Base-by-base conservation (phyloP, 2,329 filamentous ascomycete genomes). In the Colletotrichum ledebouriae region DNA sequence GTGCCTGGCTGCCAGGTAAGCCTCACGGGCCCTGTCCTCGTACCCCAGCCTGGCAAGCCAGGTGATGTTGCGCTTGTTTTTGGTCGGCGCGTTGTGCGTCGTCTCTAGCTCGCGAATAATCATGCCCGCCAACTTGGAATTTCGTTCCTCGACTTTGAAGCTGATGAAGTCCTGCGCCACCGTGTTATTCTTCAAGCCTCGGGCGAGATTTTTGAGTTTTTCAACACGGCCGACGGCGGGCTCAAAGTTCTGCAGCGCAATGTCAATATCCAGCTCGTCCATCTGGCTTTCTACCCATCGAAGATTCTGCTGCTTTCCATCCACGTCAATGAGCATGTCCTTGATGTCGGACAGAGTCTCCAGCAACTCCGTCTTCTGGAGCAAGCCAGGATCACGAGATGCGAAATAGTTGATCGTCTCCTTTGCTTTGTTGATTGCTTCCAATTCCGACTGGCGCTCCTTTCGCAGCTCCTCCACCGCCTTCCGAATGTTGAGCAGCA, bases 251-350 rank as follows among this genome's bases (percentile, higher is more conserved):
- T 98, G 95, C 58, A 98, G 85, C 0, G 96, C 95, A 74, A 99
- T 94, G 74, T 97, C 92, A 73, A 98, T 98, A 75, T 99, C 96
- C 6, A 99, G 87, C 75, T 97, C 94, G 76, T 99, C 96, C 78
- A 99, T 92, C 80, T 98, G 94, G 59, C 90, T 89, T 78, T 99
- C 96, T 0, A 99, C 94, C 94, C 94, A 98, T 60, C 95, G 92
- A 53, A 99, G 86, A 76, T 96, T 98, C 77, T 98, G 94, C 78
- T 98, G 94, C 75, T 97, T 97, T 56, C 96, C 96, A 75, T 98
- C 96, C 13, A 97, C 93, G 74, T 99, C 96, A 72, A 99, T 94
- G 63, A 97, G 87, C 81, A 97, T 92, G 77, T 97, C 93, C 76
- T 94, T 94, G 73, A 92, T 89, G 70, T 90, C 89, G 2, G 93